Evolutionary conservation across 805 yeast species (phyloP), one percentile per base, ranked within the genome.

Genomic region (Candida nonsorbophila): DNA sequence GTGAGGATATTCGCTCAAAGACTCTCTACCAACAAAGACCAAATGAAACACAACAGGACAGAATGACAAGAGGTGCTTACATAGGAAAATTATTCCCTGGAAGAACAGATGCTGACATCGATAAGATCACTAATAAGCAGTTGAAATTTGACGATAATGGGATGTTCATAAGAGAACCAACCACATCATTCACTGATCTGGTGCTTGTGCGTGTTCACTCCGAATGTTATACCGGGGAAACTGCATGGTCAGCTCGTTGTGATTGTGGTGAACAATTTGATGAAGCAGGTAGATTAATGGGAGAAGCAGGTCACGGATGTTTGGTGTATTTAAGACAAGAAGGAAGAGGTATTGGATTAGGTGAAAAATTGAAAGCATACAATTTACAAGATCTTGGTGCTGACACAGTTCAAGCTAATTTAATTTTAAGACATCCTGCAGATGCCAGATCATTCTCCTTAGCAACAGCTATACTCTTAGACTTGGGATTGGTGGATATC

Each of bases 211-310:
- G 99, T 37, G 87, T 92, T 42, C 99, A 92, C 52, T 83, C 95
- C 3, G 99, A 92, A 53, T 92, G 99, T 58, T 92, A 90, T 62
- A 92, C 99, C 0, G 99, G 99, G 3, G 99, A 92, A 52, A 92
- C 97, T 1, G 97, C 97, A 7, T 92, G 99, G 98, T 78, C 90
- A 34, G 97, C 99, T 1, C 72, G 99, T 32, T 92, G 99, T 57
- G 99, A 92, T 58, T 92, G 99, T 60, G 99, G 99, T 13, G 99
- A 92, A 58, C 99, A 92, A 62, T 84, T 92, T 47, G 97, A 92
- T 56, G 96, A 94, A 57, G 97, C 97, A 2, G 98, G 97, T 6
- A 71, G 94, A 38, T 56, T 86, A 24, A 92, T 92, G 90, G 95
- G 95, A 5, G 63, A 70, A 33, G 70, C 69, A 27, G 95, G 95